Base-by-base conservation (phyloP, 768 basidiomycete genomes). In the Phylloporus scabripes region DNA sequence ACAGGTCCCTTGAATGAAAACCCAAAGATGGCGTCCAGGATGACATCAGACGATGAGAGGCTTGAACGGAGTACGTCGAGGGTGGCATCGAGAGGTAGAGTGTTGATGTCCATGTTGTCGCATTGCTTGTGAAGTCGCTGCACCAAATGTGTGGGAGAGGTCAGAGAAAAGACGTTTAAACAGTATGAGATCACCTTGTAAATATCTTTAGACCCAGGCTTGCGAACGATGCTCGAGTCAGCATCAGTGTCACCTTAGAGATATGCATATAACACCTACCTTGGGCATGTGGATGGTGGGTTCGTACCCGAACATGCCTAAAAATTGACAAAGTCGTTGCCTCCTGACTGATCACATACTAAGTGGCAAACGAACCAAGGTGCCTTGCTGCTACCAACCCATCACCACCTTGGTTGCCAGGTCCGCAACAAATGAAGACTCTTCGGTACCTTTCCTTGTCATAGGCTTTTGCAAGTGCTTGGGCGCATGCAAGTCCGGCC, bases 401-500 rank as follows among this genome's bases (percentile, higher is more conserved):
- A 69, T 99, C 96, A 11, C 96, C 96, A 69, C 81, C 92, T 74
- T 98, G 95, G 61, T 98, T 98, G 36, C 96, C 96, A 7, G 96
- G 94, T 15, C 96, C 96, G 63, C 94, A 97, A 60, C 90, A 92
- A 10, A 98, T 89, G n/a, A 98, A 73, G 6, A 98, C 91, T 10
- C 82, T 79, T 32, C 76, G 77, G 64, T 89, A 82, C 39, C 73
- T 77, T 3, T 82, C 79, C 26, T 76, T 80, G 34, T 72, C 73
- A 64, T 91, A 98, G 0, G 83, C 81, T n/a, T 74, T 83, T 6
- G 87, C 83, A 2, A 97, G 71, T 0, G 88, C 79, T 64, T 94
- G 90, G 0, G 95, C 96, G 62, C 94, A 94, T 1, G 95, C 85
- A 9, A 98, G 72, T 1, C 96, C 96, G 26, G 95, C 95, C 11